Conservation (phyloP, 768 basidiomycete genomes). For the Grammothele lineata region DNA sequence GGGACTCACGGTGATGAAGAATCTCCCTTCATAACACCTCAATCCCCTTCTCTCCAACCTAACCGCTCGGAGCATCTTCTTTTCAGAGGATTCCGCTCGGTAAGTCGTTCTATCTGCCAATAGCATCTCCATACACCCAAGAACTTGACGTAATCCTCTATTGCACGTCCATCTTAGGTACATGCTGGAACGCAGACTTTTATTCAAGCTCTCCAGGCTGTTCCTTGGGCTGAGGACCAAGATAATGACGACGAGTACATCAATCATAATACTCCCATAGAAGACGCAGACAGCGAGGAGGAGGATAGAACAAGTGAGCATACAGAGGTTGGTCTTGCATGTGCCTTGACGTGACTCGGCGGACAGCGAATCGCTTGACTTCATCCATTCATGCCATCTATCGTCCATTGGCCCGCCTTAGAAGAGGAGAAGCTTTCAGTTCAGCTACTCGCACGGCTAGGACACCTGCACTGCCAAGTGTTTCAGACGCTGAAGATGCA, state of each 20-base stretch:
- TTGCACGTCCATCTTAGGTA: conserved; percentile 48
- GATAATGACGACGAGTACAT: conserved; percentile 66
- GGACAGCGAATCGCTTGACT: conserved; percentile 48
- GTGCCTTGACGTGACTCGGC: neutral
- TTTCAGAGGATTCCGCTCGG: conserved; percentile 69
- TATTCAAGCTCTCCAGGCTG: conserved; percentile 82
- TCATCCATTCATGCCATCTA: conserved; percentile 90
- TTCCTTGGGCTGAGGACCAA: conserved; percentile 69
- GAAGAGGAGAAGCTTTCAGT: conserved; percentile 35
- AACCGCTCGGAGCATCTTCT: conserved; percentile 42
- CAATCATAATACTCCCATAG: conserved; percentile 35
- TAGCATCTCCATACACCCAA: conserved; percentile 1
- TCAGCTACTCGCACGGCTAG: conserved; percentile 13
- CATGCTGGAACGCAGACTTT: conserved; percentile 84
- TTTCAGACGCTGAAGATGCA: conserved; percentile 31
- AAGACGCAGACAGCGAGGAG: conserved; percentile 63
- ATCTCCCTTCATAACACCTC: conserved; percentile 70
- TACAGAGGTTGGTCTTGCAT: neutral
- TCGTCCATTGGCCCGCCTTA: conserved; percentile 70
- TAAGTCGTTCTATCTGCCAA: conserved; percentile 39
- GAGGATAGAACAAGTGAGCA: conserved; percentile 35
- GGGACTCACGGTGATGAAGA: conserved; percentile 36
- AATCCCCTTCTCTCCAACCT: conserved; percentile 51
- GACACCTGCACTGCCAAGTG: conserved; percentile 18
- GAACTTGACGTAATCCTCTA: conserved; percentile 5